phyloP scores from a whole-genome alignment of 2,329 filamentous ascomycete species.

The Trichoderma aggressivum region DNA sequence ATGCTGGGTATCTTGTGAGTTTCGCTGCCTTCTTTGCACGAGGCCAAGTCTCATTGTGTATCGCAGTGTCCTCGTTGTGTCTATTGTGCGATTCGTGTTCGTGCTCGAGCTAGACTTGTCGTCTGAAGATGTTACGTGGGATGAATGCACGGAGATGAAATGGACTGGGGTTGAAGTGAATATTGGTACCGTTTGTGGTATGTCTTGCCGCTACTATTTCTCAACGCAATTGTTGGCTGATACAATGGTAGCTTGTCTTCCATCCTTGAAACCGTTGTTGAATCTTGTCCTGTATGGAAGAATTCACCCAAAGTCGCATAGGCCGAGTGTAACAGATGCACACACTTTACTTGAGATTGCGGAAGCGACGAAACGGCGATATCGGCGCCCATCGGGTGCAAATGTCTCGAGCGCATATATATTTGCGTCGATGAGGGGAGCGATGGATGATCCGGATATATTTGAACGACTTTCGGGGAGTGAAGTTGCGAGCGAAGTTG shows the following conservation, averaged over 20 bases:
- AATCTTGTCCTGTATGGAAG: slow-evolving; percentile 9
- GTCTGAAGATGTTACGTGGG: slow-evolving; percentile 27
- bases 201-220: neutral
- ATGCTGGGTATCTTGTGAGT: slow-evolving; percentile 25
- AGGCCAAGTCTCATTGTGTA: neutral
- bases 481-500: neutral
- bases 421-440: neutral
- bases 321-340: neutral
- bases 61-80: slow-evolving; percentile 20
- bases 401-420: neutral
- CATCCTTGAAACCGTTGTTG: slow-evolving; percentile 8
- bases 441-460: neutral
- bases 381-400: neutral
- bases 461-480: neutral
- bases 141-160: slow-evolving; percentile 15
- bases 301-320: neutral
- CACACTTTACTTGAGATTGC: neutral
- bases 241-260: neutral
- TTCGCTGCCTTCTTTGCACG: neutral
- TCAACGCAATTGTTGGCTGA: neutral
- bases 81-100: slow-evolving; percentile 19
- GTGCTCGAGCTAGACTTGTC: slow-evolving; percentile 20
- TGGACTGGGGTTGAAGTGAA: slow-evolving; percentile 27
- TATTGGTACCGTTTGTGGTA: slow-evolving; percentile 27
- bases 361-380: neutral